Conservation (phyloP, 768 basidiomycete genomes). For the Podaxis mareebaensis region DNA sequence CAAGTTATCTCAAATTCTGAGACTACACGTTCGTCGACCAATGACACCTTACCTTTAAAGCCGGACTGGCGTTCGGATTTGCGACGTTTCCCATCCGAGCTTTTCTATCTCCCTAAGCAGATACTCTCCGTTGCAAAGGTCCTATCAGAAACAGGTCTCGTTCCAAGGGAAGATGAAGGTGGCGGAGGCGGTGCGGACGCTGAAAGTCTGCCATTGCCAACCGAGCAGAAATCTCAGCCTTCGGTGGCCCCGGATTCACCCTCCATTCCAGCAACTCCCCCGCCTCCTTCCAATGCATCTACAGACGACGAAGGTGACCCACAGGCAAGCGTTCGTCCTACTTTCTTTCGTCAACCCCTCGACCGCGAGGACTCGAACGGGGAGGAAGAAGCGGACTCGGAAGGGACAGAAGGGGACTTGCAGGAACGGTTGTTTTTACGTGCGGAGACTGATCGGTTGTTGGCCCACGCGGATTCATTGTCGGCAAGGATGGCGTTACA, state of each 20-base stretch:
- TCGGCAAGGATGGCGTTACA: slow-evolving; percentile 62
- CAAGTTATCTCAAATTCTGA: background rate
- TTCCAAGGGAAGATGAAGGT: background rate
- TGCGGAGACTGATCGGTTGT: slow-evolving; percentile 12
- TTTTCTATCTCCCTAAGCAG: background rate
- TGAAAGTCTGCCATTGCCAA: background rate
- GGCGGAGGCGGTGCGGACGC: background rate
- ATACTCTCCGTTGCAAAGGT: slow-evolving; percentile 6
- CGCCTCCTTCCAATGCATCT: slow-evolving; percentile 7
- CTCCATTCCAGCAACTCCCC: slow-evolving; percentile 1
- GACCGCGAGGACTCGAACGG: background rate
- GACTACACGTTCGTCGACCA: background rate
- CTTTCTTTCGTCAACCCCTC: background rate
- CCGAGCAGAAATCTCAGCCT: background rate
- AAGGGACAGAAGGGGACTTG: slow-evolving; percentile 46
- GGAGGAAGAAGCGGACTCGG: slow-evolving; percentile 10
- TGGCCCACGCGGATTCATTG: slow-evolving; percentile 54
- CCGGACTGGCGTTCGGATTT: background rate
- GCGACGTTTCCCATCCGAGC: background rate
- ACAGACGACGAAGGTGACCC: slow-evolving; percentile 5
- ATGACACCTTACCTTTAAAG: background rate
- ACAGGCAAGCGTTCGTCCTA: background rate
- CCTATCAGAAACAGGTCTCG: background rate
- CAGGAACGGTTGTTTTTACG: slow-evolving; percentile 47
- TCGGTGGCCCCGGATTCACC: background rate